Conservation (phyloP, 108 stramenopile genomes). For the Fragilariopsis cylindrus region DNA sequence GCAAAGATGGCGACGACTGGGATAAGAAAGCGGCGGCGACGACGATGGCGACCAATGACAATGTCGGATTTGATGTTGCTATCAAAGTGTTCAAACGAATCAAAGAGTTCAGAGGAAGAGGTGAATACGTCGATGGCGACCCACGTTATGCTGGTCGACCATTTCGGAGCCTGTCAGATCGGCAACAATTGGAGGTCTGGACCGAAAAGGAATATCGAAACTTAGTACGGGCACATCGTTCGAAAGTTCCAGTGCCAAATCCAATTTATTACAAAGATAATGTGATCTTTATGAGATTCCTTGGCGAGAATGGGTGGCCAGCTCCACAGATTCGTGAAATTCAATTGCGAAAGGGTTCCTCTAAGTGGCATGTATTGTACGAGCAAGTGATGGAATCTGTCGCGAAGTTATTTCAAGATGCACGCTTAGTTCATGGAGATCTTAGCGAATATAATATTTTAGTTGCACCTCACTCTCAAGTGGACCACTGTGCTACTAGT, state of each 20-base stretch:
- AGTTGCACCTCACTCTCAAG: conserved; percentile 53
- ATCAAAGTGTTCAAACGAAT: conserved; percentile 87
- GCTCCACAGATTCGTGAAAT: conserved; percentile 76
- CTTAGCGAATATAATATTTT: conserved; percentile 84
- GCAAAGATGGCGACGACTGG: neutral
- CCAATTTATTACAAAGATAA: conserved; percentile 72
- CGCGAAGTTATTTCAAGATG: conserved; percentile 56
- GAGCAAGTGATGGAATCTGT: conserved; percentile 68
- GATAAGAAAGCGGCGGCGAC: neutral
- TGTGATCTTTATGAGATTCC: conserved; percentile 78
- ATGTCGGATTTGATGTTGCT: conserved; percentile 68
- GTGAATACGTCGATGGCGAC: conserved; percentile 76
- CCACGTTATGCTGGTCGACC: conserved; percentile 53
- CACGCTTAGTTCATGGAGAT: conserved; percentile 76
- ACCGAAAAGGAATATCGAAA: conserved; percentile 88
- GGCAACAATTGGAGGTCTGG: conserved; percentile 73
- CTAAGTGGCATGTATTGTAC: conserved; percentile 65
- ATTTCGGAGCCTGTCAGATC: conserved; percentile 39
- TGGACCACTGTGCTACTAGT: conserved; percentile 5
- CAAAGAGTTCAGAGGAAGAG: conserved; percentile 60
- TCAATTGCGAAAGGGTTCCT: conserved; percentile 59
- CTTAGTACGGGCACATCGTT: conserved; percentile 62
- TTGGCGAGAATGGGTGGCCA: conserved; percentile 84
- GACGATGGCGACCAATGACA: neutral
- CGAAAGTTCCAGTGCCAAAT: conserved; percentile 67